Evolutionary conservation across 169 alveolate genomes (phyloP).

Genomic region (Plasmodium blacklocki): DNA sequence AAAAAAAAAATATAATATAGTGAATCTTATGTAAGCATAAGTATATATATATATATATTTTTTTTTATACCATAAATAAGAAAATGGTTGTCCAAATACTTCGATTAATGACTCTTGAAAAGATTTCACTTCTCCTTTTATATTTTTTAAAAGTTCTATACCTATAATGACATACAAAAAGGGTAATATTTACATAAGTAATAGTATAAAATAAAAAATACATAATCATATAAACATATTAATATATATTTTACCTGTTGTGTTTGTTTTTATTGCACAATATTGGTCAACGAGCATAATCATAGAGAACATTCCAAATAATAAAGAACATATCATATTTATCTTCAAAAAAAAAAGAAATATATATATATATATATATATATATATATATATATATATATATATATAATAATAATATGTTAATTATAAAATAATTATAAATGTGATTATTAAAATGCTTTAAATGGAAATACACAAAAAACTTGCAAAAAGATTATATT

Average conservation of each 20-base stretch:
- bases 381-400: no score
- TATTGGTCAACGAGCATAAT: constrained; percentile 71
- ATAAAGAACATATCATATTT: constrained; percentile 23
- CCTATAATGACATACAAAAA: constrained; percentile 9
- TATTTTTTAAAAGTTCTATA: constrained; percentile 55
- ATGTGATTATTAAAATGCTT: neutral
- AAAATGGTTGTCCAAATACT: constrained; percentile 54
- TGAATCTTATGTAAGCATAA: neutral
- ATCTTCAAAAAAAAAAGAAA: constrained; percentile 17
- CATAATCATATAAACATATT: neutral
- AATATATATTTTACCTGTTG: constrained; percentile 43
- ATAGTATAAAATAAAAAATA: neutral
- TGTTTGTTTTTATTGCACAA: constrained; percentile 57
- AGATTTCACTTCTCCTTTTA: constrained; percentile 11
- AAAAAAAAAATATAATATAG: neutral
- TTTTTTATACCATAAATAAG: constrained; percentile 43
- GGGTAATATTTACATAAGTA: neutral
- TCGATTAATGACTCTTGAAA: constrained; percentile 43
- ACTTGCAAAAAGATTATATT: neutral
- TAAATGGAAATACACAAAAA: no score
- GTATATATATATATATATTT: neutral
- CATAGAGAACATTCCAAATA: constrained; percentile 53
- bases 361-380: no score
- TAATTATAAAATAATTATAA: neutral
- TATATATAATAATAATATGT: neutral